These are phyloP conservation scores for Aureobasidium uvarum DNA, from an alignment of 2,329 filamentous ascomycete species.

Conservation along the genomic window DNA sequence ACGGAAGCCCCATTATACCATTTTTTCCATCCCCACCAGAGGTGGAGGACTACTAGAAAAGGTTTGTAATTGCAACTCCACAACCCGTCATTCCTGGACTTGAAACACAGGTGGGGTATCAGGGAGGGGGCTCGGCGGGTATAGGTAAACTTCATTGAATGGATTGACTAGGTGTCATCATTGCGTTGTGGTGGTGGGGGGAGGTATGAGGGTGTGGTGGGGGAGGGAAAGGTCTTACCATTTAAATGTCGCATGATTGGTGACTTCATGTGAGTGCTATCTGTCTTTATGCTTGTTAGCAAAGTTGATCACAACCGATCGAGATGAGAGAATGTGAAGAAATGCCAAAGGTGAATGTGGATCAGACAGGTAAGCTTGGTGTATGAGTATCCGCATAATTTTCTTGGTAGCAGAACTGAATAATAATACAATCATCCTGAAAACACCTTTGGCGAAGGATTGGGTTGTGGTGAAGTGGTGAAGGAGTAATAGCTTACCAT, in stretches of 20 bases:
- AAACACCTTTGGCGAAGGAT: constrained; percentile 22
- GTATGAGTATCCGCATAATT: constrained; percentile 40
- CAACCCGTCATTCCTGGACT: constrained; percentile 41
- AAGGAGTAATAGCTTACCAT: constrained; percentile 30
- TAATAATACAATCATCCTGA: constrained; percentile 42
- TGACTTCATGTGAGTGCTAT: background rate
- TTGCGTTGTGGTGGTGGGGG: constrained; percentile 28
- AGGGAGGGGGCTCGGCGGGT: constrained; percentile 40
- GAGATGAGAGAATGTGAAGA: background rate
- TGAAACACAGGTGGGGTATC: constrained; percentile 39
- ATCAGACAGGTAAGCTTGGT: constrained; percentile 43
- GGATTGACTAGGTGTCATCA: constrained; percentile 44
- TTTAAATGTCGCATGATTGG: background rate
- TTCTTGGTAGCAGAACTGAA: constrained; percentile 45
- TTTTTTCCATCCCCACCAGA: constrained; percentile 28
- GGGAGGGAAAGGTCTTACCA: constrained; percentile 28
- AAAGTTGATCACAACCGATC: constrained; percentile 6
- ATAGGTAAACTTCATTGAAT: constrained; percentile 42
- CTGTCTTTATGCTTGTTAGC: constrained; percentile 18
- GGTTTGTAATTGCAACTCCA: constrained; percentile 37
- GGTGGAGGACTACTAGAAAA: constrained; percentile 6
- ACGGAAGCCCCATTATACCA: constrained; percentile 38
- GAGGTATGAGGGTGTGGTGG: background rate
- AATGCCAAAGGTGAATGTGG: constrained; percentile 23
- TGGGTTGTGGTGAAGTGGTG: background rate